phyloP scores from a whole-genome alignment of 139 green algal species.

The Haematococcus lacustris region DNA sequence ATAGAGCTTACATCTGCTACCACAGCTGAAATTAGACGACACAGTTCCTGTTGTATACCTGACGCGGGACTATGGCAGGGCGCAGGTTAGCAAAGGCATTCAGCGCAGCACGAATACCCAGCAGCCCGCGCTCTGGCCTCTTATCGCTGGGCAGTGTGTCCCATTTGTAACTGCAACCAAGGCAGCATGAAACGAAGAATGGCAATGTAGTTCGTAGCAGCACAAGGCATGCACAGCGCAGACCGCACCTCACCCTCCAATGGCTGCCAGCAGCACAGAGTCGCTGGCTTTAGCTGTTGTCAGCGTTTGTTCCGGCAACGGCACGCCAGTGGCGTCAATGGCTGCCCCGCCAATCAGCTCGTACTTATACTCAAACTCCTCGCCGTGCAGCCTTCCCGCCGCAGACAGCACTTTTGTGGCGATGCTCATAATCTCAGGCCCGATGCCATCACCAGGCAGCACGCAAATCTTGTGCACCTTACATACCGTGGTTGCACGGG shows the following conservation, averaged over 20 bases:
- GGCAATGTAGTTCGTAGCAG: neutral
- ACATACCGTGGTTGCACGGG: constrained; percentile 10
- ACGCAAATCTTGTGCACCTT: constrained; percentile 72
- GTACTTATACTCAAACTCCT: constrained; percentile 75
- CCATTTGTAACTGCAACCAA: constrained; percentile 90
- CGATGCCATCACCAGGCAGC: constrained; percentile 94
- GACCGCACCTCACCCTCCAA: constrained; percentile 60
- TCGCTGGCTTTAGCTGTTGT: constrained; percentile 76
- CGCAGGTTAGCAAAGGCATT: constrained; percentile 96
- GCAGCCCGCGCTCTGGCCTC: constrained; percentile 86
- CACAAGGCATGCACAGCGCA: neutral
- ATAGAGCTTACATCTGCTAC: too few species aligned
- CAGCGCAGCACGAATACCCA: constrained; percentile 80
- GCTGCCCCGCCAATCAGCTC: constrained; percentile 89
- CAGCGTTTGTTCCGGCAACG: constrained; percentile 83
- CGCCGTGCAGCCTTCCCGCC: constrained; percentile 56
- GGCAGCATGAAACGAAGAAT: neutral
- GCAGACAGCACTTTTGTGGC: constrained; percentile 68
- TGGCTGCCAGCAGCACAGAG: constrained; percentile 88
- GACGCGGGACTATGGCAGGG: constrained; percentile 83
- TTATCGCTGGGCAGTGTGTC: constrained; percentile 75
- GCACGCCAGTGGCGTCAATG: constrained; percentile 83
- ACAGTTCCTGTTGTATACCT: constrained; percentile 32
- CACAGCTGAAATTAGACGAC: too few species aligned
- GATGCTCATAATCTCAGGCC: constrained; percentile 91